These are phyloP conservation scores for Dipodascus geniculatus DNA, from an alignment of 805 yeast species.

Conservation along the genomic window DNA sequence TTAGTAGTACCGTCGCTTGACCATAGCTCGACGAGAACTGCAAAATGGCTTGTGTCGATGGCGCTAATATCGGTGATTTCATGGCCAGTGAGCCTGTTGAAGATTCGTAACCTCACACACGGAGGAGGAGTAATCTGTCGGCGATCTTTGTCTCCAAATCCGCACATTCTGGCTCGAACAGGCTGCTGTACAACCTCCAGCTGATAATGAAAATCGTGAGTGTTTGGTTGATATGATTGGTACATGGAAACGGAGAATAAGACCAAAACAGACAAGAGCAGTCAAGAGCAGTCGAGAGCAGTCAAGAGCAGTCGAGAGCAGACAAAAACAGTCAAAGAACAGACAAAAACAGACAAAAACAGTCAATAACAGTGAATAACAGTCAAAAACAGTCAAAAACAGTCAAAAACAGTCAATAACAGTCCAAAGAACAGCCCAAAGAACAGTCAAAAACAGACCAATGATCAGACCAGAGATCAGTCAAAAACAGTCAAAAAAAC, in stretches of 20 bases:
- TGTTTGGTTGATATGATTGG: not conserved
- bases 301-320: too few species aligned
- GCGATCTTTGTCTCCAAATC: conserved; percentile 31
- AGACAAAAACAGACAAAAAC: too few species aligned
- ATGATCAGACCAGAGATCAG: too few species aligned
- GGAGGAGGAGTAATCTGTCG: conserved; percentile 25
- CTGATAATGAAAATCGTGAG: not conserved
- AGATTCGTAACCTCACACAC: conserved; percentile 18
- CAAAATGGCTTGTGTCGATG: conserved; percentile 26
- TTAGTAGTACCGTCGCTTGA: conserved; percentile 24
- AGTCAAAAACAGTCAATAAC: too few species aligned
- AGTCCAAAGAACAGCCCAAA: too few species aligned
- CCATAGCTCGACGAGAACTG: conserved; percentile 33
- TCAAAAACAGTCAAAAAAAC: too few species aligned
- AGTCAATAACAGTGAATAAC: too few species aligned
- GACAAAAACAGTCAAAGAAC: too few species aligned
- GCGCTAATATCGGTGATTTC: conserved; percentile 14
- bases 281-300: too few species aligned
- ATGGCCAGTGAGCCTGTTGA: conserved; percentile 17
- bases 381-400: too few species aligned
- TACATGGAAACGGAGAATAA: not conserved
- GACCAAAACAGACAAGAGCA: too few species aligned
- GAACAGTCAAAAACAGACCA: too few species aligned
- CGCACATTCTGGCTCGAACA: conserved; percentile 36
- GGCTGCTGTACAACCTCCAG: conserved; percentile 33